Base-by-base conservation (phyloP, 768 basidiomycete species). In the Hygrocybe punicea region DNA sequence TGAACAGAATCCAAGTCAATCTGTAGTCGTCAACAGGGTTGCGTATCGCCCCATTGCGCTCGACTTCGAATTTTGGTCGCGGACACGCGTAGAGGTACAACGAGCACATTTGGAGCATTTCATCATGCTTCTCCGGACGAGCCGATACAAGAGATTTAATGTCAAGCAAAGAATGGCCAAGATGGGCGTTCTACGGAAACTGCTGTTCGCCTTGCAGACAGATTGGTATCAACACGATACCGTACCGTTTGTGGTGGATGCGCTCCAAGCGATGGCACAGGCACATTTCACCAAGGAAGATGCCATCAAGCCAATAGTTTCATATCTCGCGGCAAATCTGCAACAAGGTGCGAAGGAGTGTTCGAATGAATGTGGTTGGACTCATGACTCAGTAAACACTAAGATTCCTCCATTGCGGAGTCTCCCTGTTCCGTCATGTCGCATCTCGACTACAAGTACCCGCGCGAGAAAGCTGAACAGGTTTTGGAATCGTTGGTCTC, bases 21-120 rank as follows among this genome's bases (percentile, higher is more conserved):
- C 95, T 1, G 91, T 89, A 0, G 79, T 98, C 29, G 82, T 86
- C 50, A 96, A 96, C 64, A 77, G 85, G 4, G 77, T 87, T 1
- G 94, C 90, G 5, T 96, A 97, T 68, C 80, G 81, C 44, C 81
- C 86, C 4, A 81, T 98, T 48, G 91, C 91, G 0, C 82, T 98
- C 1, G 93, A 96, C 63, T 91, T 98, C 60, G 87, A 92, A 51
- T 83, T 97, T 10, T 98, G 95, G 95, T 84, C 89, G 0, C 79
- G 74, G 33, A 84, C 89, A 0, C 77, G 78, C 3, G 66, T 75
- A 16, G 89, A 91, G 49, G 84, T 97, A n/a, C 90, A 92, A 63
- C 78, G 78, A 4, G 80, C 84, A 11, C 87, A 93, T 62, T 76
- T 95, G 0, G 86, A 89, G 48, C 93, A 96, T 66, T 94, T 96